Evolutionary conservation across 495 filamentous ascomycete species (phyloP), one percentile per base, ranked within the genome.

Genomic region (Annulohypoxylon stygium): DNA sequence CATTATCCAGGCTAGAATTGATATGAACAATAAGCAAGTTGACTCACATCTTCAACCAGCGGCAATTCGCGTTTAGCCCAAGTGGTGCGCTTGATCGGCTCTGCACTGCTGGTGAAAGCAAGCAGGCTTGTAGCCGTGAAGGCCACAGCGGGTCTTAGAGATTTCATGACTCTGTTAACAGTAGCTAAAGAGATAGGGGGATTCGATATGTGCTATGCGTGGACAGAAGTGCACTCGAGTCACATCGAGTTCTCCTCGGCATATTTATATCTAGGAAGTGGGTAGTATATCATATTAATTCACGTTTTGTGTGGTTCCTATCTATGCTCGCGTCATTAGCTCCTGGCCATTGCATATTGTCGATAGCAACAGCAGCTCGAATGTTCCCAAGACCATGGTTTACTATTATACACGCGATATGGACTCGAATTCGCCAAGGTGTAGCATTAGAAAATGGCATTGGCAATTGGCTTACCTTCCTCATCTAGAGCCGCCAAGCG

Each of bases 11-110:
- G 20, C 10, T 20, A 18, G 36, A 4, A 0, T 48, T n/a, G 10
- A 20, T 39, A 14, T 51, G 11, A 14, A 18, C 43, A 6, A 7
- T 9, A 4, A 20, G 14, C 37, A 16, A 25, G 7, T 45, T 33
- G 11, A 11, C 73, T 71, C 39, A 78, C 76, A 59, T 76, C 73
- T 51, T 78, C 43, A 5, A 78, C 70, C 3, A 72, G 20, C 10
- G 76, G 75, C 11, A 67, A 55, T 10, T 43, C 63, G 14, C 25
- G 50, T 12, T 70, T 75, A 0, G 45, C n/a, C 8, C 12, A 47
- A 20, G 43, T 9, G 4, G 23, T 30, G 16, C 65, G 70, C 18
- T 25, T 69, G 41, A 74, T 58, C 26, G 73, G 76, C 57, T 76
- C 65, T 9, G 76, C 76, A 18, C 47, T 76, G 45, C 73, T 10